Conservation (phyloP, 805 yeast genomes). For the Saccharomycopsis malanga region DNA sequence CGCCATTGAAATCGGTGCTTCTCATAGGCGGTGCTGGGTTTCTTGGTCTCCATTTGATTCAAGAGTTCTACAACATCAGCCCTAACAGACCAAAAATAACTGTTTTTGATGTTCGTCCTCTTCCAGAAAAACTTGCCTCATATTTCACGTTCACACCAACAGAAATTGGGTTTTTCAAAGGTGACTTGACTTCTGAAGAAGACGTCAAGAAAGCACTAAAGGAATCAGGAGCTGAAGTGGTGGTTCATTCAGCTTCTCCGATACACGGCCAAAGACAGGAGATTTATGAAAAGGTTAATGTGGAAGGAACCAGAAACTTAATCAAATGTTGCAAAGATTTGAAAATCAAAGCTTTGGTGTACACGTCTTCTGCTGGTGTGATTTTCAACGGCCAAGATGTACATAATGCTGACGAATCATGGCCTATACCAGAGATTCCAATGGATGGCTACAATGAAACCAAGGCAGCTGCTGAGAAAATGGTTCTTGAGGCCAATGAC, state of each 20-base stretch:
- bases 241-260: conserved; percentile 96
- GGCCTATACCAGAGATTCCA: conserved; percentile 87
- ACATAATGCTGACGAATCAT: conserved; percentile 84
- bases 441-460: conserved; percentile 98
- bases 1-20: conserved; percentile 47
- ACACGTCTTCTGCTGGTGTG: conserved; percentile 97
- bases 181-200: conserved; percentile 71
- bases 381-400: conserved; percentile 93
- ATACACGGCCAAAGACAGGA: conserved; percentile 81
- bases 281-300: conserved; percentile 83
- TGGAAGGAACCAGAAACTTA: conserved; percentile 77
- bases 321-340: conserved; percentile 52
- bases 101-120: conserved; percentile 86
- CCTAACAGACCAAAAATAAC: conserved; percentile 63
- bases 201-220: conserved; percentile 63
- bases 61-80: conserved; percentile 62
- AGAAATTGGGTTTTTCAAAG: conserved; percentile 57
- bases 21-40: conserved; percentile 96
- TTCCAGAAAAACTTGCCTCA: conserved; percentile 63
- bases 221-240: conserved; percentile 54
- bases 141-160: conserved; percentile 67
- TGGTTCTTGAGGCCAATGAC: conserved; percentile 69
- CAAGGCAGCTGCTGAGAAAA: conserved; percentile 82
- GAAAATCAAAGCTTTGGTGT: conserved; percentile 59
- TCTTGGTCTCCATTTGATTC: conserved; percentile 83